Percentiles rank a stretch among this genome's conserved stretches.
Evolutionary conservation across 192 early-diverging fungal species (phyloP).

Genomic region (Backusella tarrabulga): DNA sequence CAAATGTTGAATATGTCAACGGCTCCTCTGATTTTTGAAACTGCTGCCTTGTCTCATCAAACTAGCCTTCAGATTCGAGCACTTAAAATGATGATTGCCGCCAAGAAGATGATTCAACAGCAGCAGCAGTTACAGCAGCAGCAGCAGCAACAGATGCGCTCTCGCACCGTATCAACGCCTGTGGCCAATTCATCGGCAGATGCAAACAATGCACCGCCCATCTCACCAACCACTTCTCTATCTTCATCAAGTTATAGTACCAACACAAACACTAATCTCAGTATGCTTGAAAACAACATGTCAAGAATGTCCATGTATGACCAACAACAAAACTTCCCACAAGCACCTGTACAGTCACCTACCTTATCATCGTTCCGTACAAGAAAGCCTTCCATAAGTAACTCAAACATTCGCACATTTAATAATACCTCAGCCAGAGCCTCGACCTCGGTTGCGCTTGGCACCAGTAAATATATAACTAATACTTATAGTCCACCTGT

Average conservation of each 20-base stretch:
- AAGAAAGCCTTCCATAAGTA: conserved; percentile 4
- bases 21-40: conserved; percentile 68
- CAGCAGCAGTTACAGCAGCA: conserved; percentile 36
- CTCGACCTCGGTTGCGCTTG: not conserved
- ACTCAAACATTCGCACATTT: not conserved
- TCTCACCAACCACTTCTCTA: conserved; percentile 5
- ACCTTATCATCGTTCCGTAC: conserved; percentile 1
- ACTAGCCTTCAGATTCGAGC: conserved; percentile 61
- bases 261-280: not conserved
- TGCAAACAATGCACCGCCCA: not conserved
- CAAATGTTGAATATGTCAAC: conserved; percentile 61
- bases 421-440: not conserved
- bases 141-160: conserved; percentile 4
- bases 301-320: conserved; percentile 15
- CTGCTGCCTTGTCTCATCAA: conserved; percentile 64
- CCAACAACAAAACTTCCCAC: not conserved
- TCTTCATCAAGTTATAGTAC: conserved; percentile 13
- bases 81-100: conserved; percentile 55
- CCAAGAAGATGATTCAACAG: conserved; percentile 58
- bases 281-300: not conserved
- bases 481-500: not conserved
- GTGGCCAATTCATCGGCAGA: not conserved
- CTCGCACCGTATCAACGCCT: conserved; percentile 11
- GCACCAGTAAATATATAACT: not conserved
- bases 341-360: conserved; percentile 3